A percentile compares a stretch with the other conserved stretches of the same genome.
Evolutionary conservation across 2,329 filamentous ascomycete species (phyloP).

Genomic region (Volutella citrinella): DNA sequence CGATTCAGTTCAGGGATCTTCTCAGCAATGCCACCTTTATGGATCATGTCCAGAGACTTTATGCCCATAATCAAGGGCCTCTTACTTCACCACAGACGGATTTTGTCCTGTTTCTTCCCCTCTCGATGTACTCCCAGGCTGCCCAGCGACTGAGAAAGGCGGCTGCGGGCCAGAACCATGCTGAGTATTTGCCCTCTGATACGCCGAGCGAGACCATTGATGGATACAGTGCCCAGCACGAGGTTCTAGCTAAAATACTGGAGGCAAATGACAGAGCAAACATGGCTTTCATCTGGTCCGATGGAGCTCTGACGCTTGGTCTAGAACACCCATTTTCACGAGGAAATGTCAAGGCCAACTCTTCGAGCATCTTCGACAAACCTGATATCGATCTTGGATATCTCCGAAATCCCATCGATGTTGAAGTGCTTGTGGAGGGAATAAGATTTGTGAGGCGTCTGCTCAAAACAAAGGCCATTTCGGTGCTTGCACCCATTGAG

Average conservation of each 20-base stretch:
- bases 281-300: constrained; percentile 18
- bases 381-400: constrained; percentile 14
- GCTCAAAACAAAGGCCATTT: constrained; percentile 4
- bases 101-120: constrained; percentile 16
- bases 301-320: constrained; percentile 11
- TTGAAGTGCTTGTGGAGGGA: constrained; percentile 8
- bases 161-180: constrained; percentile 8
- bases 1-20: no score
- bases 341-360: constrained; percentile 16
- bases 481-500: constrained; percentile 8
- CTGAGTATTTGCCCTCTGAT: constrained; percentile 8
- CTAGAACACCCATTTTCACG: constrained; percentile 21
- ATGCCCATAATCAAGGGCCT: constrained; percentile 11
- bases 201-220: constrained; percentile 10
- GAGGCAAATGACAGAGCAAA: constrained; percentile 10
- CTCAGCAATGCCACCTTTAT: no score
- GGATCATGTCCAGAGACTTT: no score
- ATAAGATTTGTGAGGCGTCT: constrained; percentile 13
- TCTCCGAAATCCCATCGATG: constrained; percentile 16
- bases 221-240: constrained; percentile 16
- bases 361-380: constrained; percentile 14
- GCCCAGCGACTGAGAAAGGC: constrained; percentile 5
- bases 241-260: constrained; percentile 14
- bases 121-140: constrained; percentile 9
- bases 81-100: constrained; percentile 13